Evolutionary conservation across 495 filamentous ascomycete species (phyloP).

Genomic region (Collariella sp.): DNA sequence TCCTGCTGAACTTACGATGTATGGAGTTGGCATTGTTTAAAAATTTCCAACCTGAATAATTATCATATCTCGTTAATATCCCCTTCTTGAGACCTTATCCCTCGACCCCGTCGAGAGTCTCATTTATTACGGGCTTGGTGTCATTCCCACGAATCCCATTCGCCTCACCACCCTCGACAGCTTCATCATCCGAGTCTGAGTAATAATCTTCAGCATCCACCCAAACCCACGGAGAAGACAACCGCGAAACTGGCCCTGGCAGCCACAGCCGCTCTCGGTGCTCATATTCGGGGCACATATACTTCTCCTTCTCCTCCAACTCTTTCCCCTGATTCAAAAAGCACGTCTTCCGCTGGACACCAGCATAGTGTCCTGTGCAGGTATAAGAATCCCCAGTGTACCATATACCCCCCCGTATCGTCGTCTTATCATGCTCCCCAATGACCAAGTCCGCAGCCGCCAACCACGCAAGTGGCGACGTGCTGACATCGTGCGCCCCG

Average conservation of each 20-base stretch:
- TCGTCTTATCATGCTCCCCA: background rate
- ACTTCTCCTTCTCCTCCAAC: background rate
- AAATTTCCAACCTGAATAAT: too few species aligned
- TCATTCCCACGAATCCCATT: too few species aligned
- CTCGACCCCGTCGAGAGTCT: too few species aligned
- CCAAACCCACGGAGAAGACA: background rate
- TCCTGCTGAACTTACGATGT: too few species aligned
- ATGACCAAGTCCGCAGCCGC: conserved; percentile 3
- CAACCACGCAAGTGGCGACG: background rate
- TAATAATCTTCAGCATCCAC: too few species aligned
- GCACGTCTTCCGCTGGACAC: background rate
- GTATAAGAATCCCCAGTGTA: background rate
- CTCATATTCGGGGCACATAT: background rate
- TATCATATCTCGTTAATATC: too few species aligned
- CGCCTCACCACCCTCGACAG: background rate
- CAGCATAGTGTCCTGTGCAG: too few species aligned
- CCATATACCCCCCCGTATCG: background rate
- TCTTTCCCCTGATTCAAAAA: background rate
- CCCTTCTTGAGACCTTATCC: too few species aligned
- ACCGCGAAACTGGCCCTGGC: background rate
- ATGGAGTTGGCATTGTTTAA: too few species aligned
- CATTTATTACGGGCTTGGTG: too few species aligned
- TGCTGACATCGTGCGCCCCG: background rate
- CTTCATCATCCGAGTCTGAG: background rate
- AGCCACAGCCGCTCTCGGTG: background rate